phyloP scores from a whole-genome alignment of 202 grass and related monocot genomes.

The Brachypodium distachyon region DNA sequence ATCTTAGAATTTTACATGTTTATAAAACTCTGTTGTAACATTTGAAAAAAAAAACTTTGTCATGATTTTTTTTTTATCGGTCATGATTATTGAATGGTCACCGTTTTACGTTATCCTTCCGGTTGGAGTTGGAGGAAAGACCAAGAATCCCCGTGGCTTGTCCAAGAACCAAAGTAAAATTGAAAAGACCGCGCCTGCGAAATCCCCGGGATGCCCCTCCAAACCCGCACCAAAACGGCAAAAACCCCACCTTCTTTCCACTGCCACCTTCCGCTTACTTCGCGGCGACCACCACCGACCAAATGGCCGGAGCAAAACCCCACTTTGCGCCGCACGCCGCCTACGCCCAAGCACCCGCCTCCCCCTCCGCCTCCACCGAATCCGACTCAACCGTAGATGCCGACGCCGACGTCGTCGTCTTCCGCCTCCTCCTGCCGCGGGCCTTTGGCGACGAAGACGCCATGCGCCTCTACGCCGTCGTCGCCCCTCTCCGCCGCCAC shows the following conservation, averaged over 20 bases:
- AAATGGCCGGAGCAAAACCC: conserved; percentile 11
- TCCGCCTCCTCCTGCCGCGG: conserved; percentile 34
- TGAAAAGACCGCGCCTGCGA: not conserved
- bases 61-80: too few relatives aligned
- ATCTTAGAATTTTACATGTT: too few relatives aligned
- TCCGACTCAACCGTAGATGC: not conserved
- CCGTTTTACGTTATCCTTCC: too few relatives aligned
- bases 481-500: conserved; percentile 22
- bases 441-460: conserved; percentile 32
- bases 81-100: too few relatives aligned
- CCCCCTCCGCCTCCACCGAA: not conserved
- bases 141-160: too few relatives aligned
- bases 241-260: not conserved
- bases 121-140: too few relatives aligned
- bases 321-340: conserved; percentile 14
- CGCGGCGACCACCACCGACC: not conserved
- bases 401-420: not conserved
- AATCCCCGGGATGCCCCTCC: conserved; percentile 14
- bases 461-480: conserved; percentile 35
- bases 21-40: too few relatives aligned
- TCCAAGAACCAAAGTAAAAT: not conserved
- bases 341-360: not conserved
- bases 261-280: not conserved
- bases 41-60: too few relatives aligned
- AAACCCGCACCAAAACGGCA: not conserved